Evolutionary conservation across 306 rosid genomes (phyloP), one percentile per base, ranked within the genome.

Genomic region (Mimosa pudica): DNA sequence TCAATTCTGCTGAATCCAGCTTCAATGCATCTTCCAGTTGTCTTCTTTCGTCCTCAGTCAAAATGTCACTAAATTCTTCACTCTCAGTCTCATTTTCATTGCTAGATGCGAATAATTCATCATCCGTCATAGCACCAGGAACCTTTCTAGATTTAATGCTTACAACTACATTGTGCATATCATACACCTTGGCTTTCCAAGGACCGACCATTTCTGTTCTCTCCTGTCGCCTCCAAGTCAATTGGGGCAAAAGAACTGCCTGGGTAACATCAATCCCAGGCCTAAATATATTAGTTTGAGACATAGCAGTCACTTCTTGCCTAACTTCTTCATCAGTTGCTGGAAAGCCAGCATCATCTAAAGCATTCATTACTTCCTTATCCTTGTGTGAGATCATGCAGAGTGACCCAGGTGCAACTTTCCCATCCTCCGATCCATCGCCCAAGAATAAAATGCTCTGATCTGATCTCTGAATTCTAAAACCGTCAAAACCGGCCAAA

Each of bases 201-300:
- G 85, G 0, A 24, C 99, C 99, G 20, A 96, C 96, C 89, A 81
- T 84, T 86, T 96, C 99, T 7, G 90, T 87, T 79, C 76, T 96
- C 89, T 96, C 99, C 70, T 93, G 98, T 67, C 99, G 90, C 83
- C 99, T 89, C 99, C 99, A 96, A 42, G 96, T 93, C 87, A 93
- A 47, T 74, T 96, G 99, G 45, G 99, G 97, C 82, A 96, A 85
- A 75, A 96, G 99, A 85, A 96, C 96, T 52, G 99, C 98, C 83
- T 93, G 97, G 24, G 98, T 96, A 72, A 96, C 99, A 20, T 93
- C 98, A 81, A 96, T 91, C 79, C 99, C 99, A 18, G 98, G 98
- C 85, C 99, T 85, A 77, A 96, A 91, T 70, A 96, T 93, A 82
- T 93, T 96, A 65, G 99, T 93, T 86, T 90, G 92, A 33, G 96